These are phyloP conservation scores for Lipomyces kockii DNA, from an alignment of 805 yeast species.

Conservation along the genomic window DNA sequence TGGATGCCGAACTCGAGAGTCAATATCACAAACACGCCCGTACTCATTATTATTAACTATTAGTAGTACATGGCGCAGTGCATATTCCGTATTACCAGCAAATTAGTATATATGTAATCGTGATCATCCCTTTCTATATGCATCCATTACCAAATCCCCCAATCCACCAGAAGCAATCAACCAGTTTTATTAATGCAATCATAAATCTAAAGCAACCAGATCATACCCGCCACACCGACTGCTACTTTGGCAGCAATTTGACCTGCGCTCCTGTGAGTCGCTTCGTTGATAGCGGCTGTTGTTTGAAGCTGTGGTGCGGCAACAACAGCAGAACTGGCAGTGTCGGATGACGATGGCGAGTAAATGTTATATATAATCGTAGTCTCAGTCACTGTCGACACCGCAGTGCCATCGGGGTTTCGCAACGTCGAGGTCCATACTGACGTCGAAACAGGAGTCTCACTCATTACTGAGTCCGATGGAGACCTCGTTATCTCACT, in stretches of 20 bases:
- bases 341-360: not conserved
- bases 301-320: constrained; percentile 15
- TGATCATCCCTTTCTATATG: not conserved
- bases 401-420: constrained; percentile 14
- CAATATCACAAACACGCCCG: too few relatives aligned
- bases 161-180: not conserved
- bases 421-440: constrained; percentile 8
- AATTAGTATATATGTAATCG: not conserved
- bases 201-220: not conserved
- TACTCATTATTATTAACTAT: too few relatives aligned
- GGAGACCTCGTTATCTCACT: not conserved
- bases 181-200: not conserved
- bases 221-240: not conserved
- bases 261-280: not conserved
- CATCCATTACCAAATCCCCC: not conserved
- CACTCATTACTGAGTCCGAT: not conserved
- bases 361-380: constrained; percentile 10
- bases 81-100: not conserved
- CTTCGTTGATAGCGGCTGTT: not conserved
- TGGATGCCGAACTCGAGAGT: too few relatives aligned
- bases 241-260: not conserved
- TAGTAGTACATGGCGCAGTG: too few relatives aligned
- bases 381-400: constrained; percentile 25
- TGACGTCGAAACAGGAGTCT: constrained; percentile 18
- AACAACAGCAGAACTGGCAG: not conserved